Base-by-base conservation (phyloP, 257 asterid species). In the Cinchona pubescens region DNA sequence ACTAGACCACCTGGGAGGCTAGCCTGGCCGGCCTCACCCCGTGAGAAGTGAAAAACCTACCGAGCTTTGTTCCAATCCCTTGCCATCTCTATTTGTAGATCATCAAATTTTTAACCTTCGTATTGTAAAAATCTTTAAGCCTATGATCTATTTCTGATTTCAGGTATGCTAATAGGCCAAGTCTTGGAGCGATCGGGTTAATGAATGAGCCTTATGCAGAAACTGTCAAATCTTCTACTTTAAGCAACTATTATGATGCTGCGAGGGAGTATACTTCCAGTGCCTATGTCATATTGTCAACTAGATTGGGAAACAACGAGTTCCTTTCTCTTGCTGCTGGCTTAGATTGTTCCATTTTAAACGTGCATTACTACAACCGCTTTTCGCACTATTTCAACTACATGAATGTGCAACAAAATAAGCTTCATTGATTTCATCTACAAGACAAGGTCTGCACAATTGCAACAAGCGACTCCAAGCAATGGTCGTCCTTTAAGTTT, bases 351-450 rank as follows among this genome's bases (percentile, higher is more conserved):
- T 78, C 90, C 0, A 96, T 86, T 5, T 75, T 90, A n/a, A 96
- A 90, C 69, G 91, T 91, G 35, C 96, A 91, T 75, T 81, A 91
- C 69, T 91, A 91, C 80, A 90, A 86, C 34, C 90, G 90, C 69
- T 91, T 59, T 79, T 70, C 85, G 2, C 32, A 16, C 25, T 76
- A 67, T 1, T 90, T 82, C 66, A 76, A 86, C 61, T 74, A 56
- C 76, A 69, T 90, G 71, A 82, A 78, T 6, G 83, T 78, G 19
- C 86, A 90, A 19, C 92, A 90, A 46, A 87, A 88, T 65, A 79
- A n/a, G n/a, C n/a, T n/a, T n/a, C n/a, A n/a, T 91, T 43, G 89
- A 90, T 48, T 86, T 65, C 77, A 48, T 86, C 56, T 73, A 82
- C 75, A 79, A 77, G 12, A 62, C 77, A 69, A 68, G 89, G 66